A percentile compares a stretch with the other conserved stretches of the same genome.
Evolutionary conservation across 768 basidiomycete genomes (phyloP).

Genomic region (Leucosporidium creatinivorum): DNA sequence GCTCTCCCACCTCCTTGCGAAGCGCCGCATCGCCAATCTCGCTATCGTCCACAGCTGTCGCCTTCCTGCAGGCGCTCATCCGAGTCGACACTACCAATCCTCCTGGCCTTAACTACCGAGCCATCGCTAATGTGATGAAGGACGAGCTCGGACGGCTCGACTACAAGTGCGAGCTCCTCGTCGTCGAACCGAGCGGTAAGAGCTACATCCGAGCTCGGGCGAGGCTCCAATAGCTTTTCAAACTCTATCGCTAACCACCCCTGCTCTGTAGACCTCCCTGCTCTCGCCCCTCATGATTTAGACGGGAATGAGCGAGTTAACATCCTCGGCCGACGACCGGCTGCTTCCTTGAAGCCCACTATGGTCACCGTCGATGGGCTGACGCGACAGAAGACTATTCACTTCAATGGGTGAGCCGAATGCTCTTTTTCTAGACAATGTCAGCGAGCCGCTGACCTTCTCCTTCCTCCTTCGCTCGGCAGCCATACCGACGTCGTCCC

Average conservation of each 20-base stretch:
- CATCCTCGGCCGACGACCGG: neutral
- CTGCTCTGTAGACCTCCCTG: neutral
- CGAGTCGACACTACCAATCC: conserved; percentile 14
- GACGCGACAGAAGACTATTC: neutral
- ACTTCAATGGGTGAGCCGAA: neutral
- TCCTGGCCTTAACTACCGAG: conserved; percentile 13
- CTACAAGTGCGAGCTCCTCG: conserved; percentile 6
- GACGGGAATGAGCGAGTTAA: neutral
- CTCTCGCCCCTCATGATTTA: neutral
- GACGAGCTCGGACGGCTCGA: conserved; percentile 4
- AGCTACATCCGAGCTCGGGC: neutral
- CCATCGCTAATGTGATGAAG: conserved; percentile 6
- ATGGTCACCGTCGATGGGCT: neutral
- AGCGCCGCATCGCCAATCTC: neutral
- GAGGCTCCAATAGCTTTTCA: neutral
- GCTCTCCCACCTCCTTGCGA: neutral
- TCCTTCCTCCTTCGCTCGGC: neutral
- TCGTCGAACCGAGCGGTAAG: neutral
- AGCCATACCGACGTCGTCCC: conserved; percentile 23
- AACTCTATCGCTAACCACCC: neutral
- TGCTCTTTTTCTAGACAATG: neutral
- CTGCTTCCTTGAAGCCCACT: neutral
- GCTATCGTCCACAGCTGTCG: neutral
- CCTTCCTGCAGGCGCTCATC: neutral
- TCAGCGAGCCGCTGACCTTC: neutral